phyloP scores from a whole-genome alignment of 2,329 filamentous ascomycete genomes.

The Alternaria rosae region DNA sequence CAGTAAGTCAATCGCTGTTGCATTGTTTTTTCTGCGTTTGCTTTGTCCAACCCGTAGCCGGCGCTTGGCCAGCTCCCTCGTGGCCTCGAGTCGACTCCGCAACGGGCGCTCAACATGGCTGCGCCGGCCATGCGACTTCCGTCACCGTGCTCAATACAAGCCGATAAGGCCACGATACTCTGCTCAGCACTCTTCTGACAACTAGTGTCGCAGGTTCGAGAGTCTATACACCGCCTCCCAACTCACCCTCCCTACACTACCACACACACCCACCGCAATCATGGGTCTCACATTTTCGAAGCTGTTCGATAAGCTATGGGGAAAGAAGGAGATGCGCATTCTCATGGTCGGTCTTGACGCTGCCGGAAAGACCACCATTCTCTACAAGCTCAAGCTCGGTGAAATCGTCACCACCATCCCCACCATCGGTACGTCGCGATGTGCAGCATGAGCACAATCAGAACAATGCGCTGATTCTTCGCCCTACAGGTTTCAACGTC shows the following conservation, averaged over 20 bases:
- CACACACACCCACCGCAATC: slow-evolving; percentile 60
- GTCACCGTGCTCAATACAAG: slow-evolving; percentile 12
- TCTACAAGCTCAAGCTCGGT: slow-evolving; percentile 98
- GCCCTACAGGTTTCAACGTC: slow-evolving; percentile 81
- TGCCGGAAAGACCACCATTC: slow-evolving; percentile 95
- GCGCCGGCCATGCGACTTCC: slow-evolving; percentile 21
- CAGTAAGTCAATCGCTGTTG: slow-evolving; percentile 43
- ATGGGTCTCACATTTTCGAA: slow-evolving; percentile 97
- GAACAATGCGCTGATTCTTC: slow-evolving; percentile 33
- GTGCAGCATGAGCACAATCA: slow-evolving; percentile 4
- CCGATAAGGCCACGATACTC: slow-evolving; percentile 17
- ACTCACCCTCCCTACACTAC: slow-evolving; percentile 31
- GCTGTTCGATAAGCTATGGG: slow-evolving; percentile 98
- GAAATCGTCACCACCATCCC: slow-evolving; percentile 98
- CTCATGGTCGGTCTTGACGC: slow-evolving; percentile 98
- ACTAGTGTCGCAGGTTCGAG: slow-evolving; percentile 43
- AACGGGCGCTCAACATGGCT: slow-evolving; percentile 35
- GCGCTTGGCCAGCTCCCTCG: slow-evolving; percentile 25
- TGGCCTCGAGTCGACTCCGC: slow-evolving; percentile 35
- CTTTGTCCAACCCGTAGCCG: slow-evolving; percentile 22
- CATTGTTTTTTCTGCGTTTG: slow-evolving; percentile 19
- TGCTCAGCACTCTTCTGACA: slow-evolving; percentile 26
- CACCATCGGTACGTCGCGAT: slow-evolving; percentile 72
- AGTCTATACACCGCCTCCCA: slow-evolving; percentile 42
- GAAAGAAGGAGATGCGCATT: slow-evolving; percentile 98